Percentiles rank a stretch among this genome's conserved stretches.
Evolutionary conservation across 805 yeast species (phyloP).

Genomic region (Monosporozyma servazzii): DNA sequence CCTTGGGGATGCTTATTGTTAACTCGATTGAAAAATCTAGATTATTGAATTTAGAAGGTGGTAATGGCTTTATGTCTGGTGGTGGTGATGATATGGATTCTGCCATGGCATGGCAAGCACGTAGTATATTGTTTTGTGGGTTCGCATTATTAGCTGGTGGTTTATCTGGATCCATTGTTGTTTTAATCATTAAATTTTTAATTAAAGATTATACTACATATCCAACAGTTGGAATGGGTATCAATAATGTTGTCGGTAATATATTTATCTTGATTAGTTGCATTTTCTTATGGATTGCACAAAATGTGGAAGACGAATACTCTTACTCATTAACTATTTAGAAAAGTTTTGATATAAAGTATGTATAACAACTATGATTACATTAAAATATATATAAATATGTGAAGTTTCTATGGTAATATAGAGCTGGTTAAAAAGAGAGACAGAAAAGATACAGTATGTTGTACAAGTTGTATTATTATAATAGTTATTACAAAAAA

Average conservation of each 20-base stretch:
- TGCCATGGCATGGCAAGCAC: conserved; percentile 83
- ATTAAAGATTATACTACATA: conserved; percentile 61
- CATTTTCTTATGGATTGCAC: conserved; percentile 84
- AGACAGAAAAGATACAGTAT: not conserved
- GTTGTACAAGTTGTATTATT: not conserved
- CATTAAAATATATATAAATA: not conserved
- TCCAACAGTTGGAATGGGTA: conserved; percentile 93
- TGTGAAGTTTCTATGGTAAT: no score
- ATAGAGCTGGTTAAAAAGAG: no score
- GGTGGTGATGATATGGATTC: conserved; percentile 32
- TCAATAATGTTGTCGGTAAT: conserved; percentile 76
- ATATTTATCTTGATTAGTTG: conserved; percentile 80
- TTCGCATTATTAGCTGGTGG: conserved; percentile 92
- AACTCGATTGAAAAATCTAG: conserved; percentile 38
- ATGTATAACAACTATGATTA: not conserved
- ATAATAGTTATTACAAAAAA: not conserved
- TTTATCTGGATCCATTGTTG: conserved; percentile 82
- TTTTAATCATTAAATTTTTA: conserved; percentile 74
- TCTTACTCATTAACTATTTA: conserved; percentile 79
- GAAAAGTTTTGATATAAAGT: conserved; percentile 2
- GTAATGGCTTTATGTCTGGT: conserved; percentile 18
- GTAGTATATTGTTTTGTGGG: conserved; percentile 83
- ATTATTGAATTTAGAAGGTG: conserved; percentile 32
- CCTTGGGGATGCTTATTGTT: conserved; percentile 79
- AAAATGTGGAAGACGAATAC: conserved; percentile 92